Base-by-base conservation (phyloP, 2,329 filamentous ascomycete species). In the Aspergillus luchuensis region DNA sequence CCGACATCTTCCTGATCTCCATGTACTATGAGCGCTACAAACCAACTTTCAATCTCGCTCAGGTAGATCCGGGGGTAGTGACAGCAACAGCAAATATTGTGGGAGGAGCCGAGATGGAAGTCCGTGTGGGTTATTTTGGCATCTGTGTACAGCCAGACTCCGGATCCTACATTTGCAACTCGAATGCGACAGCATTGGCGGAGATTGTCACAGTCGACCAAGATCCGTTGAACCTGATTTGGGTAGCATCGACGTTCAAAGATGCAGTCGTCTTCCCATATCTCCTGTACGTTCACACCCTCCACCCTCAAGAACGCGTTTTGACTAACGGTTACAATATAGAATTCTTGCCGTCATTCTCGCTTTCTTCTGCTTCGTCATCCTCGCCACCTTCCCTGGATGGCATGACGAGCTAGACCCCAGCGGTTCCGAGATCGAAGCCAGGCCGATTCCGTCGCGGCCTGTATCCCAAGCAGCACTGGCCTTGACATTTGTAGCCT, bases 251-350 rank as follows among this genome's bases (percentile, higher is more conserved):
- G 69, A 96, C 96, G 67, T 99, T 99, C 81, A 98, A 98, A 78
- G 92, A 98, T 77, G 94, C 93, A 79, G 95, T 99, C 75, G 94
- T 99, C 48, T 99, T 99, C 75, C 95, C 95, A 8, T 99, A 98
- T 74, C 81, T 99, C 19, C 89, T 99, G 90, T 95, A 78, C 82
- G 91, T 82, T 48, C n/a, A 8, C 6, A 3, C 33, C n/a, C 8
- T 23, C 33, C 30, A 2, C 17, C 1, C 6, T 13, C 8, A 15
- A 23, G 7, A 43, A 23, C 6, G 11, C 1, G 2, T 36, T 36
- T 39, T 56, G 25, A 50, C 53, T 48, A 55, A 63, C 60, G 56
- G 63, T 64, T 5, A 30, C 0, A 13, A 13, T 36, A 56, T 30
- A 95, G 91, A 66, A 99, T 99, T 81, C 93, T 99, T 72, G 95